Evolutionary conservation across 345 rosid genomes (phyloP).

Genomic region (Atalantia buxifolia): DNA sequence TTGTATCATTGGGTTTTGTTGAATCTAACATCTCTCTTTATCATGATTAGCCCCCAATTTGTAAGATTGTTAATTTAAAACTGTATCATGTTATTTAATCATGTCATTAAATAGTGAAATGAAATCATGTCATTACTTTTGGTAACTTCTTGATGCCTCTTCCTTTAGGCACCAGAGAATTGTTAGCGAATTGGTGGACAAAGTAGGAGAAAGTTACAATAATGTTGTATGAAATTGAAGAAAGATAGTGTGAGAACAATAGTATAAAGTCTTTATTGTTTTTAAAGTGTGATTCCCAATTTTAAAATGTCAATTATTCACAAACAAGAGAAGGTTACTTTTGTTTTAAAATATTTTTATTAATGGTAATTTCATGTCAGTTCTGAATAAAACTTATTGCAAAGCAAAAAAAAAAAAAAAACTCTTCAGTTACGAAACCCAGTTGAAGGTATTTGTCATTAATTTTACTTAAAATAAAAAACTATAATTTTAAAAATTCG

Average conservation of each 20-base stretch:
- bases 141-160: neutral
- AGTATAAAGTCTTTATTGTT: neutral
- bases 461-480: too few species aligned
- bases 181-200: conserved; percentile 8
- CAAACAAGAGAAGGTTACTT: too few species aligned
- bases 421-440: neutral
- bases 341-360: too few species aligned
- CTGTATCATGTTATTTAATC: neutral
- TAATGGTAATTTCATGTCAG: neutral
- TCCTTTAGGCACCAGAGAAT: neutral
- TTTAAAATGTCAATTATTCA: neutral
- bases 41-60: neutral
- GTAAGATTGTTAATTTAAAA: neutral
- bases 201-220: too few species aligned
- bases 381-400: neutral
- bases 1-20: neutral
- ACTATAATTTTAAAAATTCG: neutral
- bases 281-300: neutral
- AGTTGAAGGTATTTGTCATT: too few species aligned
- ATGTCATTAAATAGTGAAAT: neutral
- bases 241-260: neutral
- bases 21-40: neutral
- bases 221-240: neutral
- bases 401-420: too few species aligned
- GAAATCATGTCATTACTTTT: conserved; percentile 6